A percentile compares a stretch with the other conserved stretches of the same genome.
Evolutionary conservation across 192 early-diverging fungal genomes (phyloP).

Genomic region (Coemansia sp.): DNA sequence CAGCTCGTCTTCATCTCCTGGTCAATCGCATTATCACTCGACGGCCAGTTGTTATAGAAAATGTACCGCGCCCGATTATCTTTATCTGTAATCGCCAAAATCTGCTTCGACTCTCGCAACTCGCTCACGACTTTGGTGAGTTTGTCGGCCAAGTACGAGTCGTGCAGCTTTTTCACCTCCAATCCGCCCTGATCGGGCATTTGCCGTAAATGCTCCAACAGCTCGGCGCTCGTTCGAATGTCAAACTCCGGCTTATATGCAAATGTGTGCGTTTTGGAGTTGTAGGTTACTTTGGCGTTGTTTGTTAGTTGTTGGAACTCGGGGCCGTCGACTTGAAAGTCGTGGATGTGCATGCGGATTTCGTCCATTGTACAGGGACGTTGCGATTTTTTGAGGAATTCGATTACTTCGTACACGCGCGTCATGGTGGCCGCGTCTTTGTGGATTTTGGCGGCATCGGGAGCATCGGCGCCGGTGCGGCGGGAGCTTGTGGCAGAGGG

Average conservation of each 20-base stretch:
- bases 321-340: conserved; percentile 57
- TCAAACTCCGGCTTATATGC: conserved; percentile 76
- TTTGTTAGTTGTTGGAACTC: conserved; percentile 60
- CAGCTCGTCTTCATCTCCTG: conserved; percentile 75
- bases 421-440: conserved; percentile 26
- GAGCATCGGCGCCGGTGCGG: background rate
- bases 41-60: conserved; percentile 62
- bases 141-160: conserved; percentile 64
- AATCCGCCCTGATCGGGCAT: conserved; percentile 62
- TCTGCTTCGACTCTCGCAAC: conserved; percentile 48
- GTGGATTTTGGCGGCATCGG: conserved; percentile 9
- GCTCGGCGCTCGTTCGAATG: conserved; percentile 69
- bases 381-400: conserved; percentile 55
- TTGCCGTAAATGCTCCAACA: conserved; percentile 61
- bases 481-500: conserved; percentile 8
- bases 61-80: conserved; percentile 64
- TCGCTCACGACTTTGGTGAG: conserved; percentile 30
- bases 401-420: conserved; percentile 36
- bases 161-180: conserved; percentile 73
- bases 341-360: conserved; percentile 58
- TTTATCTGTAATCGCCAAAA: conserved; percentile 67
- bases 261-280: conserved; percentile 59
- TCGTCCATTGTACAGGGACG: conserved; percentile 62
- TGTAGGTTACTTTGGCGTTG: conserved; percentile 69
- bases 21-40: conserved; percentile 16